Evolutionary conservation across 169 alveolate genomes (phyloP).

Genomic region (Plasmodium blacklocki): DNA sequence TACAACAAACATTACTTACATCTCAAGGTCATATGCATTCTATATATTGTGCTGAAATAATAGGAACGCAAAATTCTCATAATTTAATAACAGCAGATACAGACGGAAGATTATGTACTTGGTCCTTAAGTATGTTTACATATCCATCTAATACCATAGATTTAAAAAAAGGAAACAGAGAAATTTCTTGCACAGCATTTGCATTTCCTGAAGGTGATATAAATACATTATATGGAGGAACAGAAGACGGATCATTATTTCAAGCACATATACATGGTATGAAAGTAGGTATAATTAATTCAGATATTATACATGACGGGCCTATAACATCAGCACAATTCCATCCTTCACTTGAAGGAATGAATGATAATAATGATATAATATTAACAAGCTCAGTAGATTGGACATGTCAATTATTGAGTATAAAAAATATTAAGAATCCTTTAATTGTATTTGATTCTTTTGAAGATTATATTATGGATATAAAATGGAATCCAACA

Average conservation of each 20-base stretch:
- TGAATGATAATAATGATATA: slow-evolving; percentile 81
- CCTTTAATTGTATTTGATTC: slow-evolving; percentile 83
- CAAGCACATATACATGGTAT: slow-evolving; percentile 67
- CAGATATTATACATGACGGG: slow-evolving; percentile 83
- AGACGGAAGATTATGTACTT: slow-evolving; percentile 92
- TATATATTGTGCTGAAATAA: slow-evolving; percentile 89
- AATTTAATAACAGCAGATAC: slow-evolving; percentile 90
- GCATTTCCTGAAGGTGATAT: slow-evolving; percentile 76
- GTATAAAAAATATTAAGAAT: slow-evolving; percentile 79
- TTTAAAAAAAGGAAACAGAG: slow-evolving; percentile 59
- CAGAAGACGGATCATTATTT: slow-evolving; percentile 74
- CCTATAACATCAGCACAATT: slow-evolving; percentile 84
- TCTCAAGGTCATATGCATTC: slow-evolving; percentile 90
- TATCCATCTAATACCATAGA: slow-evolving; percentile 88
- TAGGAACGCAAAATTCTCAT: slow-evolving; percentile 93
- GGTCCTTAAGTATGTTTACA: slow-evolving; percentile 91
- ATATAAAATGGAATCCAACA: slow-evolving; percentile 87
- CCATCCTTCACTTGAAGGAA: slow-evolving; percentile 82
- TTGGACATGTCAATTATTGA: slow-evolving; percentile 90
- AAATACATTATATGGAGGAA: slow-evolving; percentile 72
- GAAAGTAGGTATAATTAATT: slow-evolving; percentile 80
- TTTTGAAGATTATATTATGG: slow-evolving; percentile 88
- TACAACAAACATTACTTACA: slow-evolving; percentile 87
- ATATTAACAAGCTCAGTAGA: slow-evolving; percentile 89
- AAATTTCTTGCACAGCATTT: slow-evolving; percentile 46